Conservation (phyloP, 257 asterid genomes). For the Solanum appendiculatum region DNA sequence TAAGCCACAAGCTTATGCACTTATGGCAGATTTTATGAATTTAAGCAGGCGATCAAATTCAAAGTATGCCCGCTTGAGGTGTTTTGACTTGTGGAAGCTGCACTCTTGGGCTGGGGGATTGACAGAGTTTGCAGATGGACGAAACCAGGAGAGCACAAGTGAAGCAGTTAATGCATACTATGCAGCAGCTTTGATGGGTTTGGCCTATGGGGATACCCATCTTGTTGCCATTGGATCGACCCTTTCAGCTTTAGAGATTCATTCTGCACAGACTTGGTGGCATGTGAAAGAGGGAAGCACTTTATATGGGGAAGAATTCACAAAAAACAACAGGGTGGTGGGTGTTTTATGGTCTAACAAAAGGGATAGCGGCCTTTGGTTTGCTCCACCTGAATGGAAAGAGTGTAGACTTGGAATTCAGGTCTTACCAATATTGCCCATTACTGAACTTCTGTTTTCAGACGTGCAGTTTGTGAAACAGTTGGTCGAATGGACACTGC, state of each 20-base stretch:
- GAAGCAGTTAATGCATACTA: constrained; percentile 91
- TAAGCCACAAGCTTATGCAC: constrained; percentile 59
- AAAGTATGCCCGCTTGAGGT: constrained; percentile 59
- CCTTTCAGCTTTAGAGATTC: constrained; percentile 67
- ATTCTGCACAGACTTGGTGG: constrained; percentile 90
- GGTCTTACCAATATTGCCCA: constrained; percentile 64
- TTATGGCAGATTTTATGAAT: constrained; percentile 87
- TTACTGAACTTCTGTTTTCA: constrained; percentile 62
- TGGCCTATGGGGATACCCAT: constrained; percentile 84
- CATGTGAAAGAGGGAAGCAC: constrained; percentile 48
- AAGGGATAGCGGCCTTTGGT: constrained; percentile 84
- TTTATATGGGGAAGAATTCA: constrained; percentile 49
- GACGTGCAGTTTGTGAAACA: constrained; percentile 44
- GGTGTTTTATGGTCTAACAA: constrained; percentile 89
- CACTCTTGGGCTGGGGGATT: constrained; percentile 99
- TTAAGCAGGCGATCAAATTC: constrained; percentile 42
- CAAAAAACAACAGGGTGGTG: constrained; percentile 55
- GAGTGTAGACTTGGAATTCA: constrained; percentile 86
- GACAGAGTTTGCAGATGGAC: constrained; percentile 84
- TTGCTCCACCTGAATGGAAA: constrained; percentile 79
- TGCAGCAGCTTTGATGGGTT: constrained; percentile 90
- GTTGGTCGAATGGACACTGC: constrained; percentile 69
- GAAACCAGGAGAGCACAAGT: constrained; percentile 91
- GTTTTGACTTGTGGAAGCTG: constrained; percentile 71
- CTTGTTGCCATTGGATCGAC: constrained; percentile 67